Evolutionary conservation across 192 early-diverging fungal species (phyloP).

Genomic region (Rhizophagus clarus): DNA sequence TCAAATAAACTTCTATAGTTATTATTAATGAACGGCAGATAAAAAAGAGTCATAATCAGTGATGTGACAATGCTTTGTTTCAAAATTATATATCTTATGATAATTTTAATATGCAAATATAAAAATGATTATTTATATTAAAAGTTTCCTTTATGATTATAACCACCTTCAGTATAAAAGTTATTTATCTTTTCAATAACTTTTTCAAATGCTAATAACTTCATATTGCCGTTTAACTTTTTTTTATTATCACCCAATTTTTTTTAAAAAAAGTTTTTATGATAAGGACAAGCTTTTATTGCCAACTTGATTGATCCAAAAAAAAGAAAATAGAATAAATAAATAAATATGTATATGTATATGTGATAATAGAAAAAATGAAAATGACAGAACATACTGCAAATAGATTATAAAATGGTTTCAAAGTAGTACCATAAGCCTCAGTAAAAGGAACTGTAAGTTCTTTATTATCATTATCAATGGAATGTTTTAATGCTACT

Average conservation of each 20-base stretch:
- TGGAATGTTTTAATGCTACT: constrained; percentile 63
- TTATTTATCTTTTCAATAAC: constrained; percentile 64
- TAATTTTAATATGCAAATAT: not conserved
- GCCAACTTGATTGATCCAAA: constrained; percentile 62
- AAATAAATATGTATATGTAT: not conserved
- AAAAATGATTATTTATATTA: not conserved
- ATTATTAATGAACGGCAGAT: too few relatives aligned
- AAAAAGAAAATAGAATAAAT: not conserved
- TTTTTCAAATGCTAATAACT: constrained; percentile 72
- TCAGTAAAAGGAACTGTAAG: constrained; percentile 71
- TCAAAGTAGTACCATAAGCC: constrained; percentile 72
- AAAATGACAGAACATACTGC: constrained; percentile 43
- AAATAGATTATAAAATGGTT: constrained; percentile 74
- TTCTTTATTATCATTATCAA: constrained; percentile 58
- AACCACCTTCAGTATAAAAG: constrained; percentile 52
- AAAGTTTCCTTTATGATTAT: constrained; percentile 30
- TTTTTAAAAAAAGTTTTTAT: constrained; percentile 84
- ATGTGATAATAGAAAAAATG: constrained; percentile 2
- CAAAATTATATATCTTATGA: not conserved
- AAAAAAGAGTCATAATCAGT: too few relatives aligned
- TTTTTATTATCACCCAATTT: constrained; percentile 72
- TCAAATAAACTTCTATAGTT: too few relatives aligned
- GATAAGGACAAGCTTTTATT: constrained; percentile 92
- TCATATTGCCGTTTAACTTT: constrained; percentile 60
- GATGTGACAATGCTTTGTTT: too few relatives aligned